Evolutionary conservation across 140 eudicot genomes (phyloP).

Genomic region (Anethum foeniculum): DNA sequence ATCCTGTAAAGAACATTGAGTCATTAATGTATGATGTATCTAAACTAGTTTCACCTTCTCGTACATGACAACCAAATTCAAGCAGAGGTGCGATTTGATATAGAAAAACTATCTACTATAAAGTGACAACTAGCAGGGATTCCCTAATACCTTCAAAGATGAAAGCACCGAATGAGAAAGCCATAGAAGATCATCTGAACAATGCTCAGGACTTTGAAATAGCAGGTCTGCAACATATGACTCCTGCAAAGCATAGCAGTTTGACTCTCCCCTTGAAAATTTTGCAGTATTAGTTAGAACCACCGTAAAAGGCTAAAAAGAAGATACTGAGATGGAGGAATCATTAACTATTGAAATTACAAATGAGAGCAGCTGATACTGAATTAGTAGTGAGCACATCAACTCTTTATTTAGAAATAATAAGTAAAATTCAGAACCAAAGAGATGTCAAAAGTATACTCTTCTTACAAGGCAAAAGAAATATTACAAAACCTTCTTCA

Average conservation of each 20-base stretch:
- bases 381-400: neutral
- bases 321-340: neutral
- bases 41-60: neutral
- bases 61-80: conserved; percentile 5
- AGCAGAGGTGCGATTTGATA: neutral
- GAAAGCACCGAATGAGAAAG: conserved; percentile 63
- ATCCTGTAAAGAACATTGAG: neutral
- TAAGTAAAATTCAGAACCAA: neutral
- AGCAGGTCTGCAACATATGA: conserved; percentile 65
- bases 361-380: neutral
- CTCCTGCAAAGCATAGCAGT: conserved; percentile 68
- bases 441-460: neutral
- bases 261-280: conserved; percentile 44
- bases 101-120: neutral
- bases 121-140: neutral
- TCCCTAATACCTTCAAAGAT: conserved; percentile 56
- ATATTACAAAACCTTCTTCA: neutral
- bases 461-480: neutral
- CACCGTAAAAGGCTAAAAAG: neutral
- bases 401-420: neutral
- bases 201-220: conserved; percentile 74
- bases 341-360: neutral
- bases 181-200: conserved; percentile 73
- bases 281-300: conserved; percentile 12
- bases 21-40: neutral